Evolutionary conservation across 306 rosid species (phyloP), one percentile per base, ranked within the genome.

Genomic region (Dicorynia guianensis): DNA sequence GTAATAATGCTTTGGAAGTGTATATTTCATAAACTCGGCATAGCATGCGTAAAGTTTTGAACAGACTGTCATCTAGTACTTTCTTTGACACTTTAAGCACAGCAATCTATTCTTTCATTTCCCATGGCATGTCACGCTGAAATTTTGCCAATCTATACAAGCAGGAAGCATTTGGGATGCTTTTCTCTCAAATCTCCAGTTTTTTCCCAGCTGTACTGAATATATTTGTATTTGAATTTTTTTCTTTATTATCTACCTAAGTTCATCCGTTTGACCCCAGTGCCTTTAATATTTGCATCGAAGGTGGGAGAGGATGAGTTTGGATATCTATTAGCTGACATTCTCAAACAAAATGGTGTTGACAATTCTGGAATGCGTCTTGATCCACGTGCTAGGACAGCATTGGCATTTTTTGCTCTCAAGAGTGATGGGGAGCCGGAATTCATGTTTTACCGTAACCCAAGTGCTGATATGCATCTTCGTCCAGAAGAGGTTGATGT

Each of bases 281-380:
- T 72, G 63, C 72, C 76, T 59, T 15, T 79, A n/a, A 63, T 62
- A 11, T 78, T 78, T 72, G 46, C 70, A 69, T 62, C 56, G 11
- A 68, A 74, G 83, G 86, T 83, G 38, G 86, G 86, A 38, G 74
- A 63, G 9, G 86, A 79, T 52, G 87, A 84, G 70, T 76, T 84
- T 80, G 85, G 82, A n/a, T 18, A 54, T 72, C 14, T 80, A 80
- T 39, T 80, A 42, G 49, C 74, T 11, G 84, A 80, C 49, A 76
- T 80, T 80, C 55, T 84, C 38, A 80, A 44, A 52, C 82, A 80
- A 76, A 84, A 80, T 62, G 76, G 81, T 46, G 82, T 84, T 76
- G 77, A 80, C 76, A 76, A 48, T 39, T 79, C 80, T 67, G 80
- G 84, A 55, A 6, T 84, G 33, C 71, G 72, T 35, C 72, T 76